Percentiles rank a stretch among this genome's conserved stretches.
Conservation (phyloP, 306 rosid genomes). For the Vigna angularis region DNA sequence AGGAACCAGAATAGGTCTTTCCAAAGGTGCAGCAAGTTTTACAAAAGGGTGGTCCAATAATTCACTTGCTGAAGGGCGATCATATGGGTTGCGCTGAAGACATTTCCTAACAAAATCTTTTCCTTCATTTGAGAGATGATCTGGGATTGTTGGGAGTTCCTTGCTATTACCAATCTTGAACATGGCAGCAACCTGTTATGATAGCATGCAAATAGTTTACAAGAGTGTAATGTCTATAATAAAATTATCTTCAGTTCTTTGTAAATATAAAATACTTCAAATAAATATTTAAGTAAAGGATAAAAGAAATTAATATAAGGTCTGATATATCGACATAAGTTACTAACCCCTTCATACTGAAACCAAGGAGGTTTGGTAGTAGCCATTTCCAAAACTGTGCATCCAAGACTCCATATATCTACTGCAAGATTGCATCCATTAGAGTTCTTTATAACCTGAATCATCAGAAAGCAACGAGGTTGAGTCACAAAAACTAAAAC, state of each 20-base stretch:
- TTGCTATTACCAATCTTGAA: slow-evolving; percentile 98
- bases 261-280: slow-evolving; percentile 19
- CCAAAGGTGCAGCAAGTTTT: slow-evolving; percentile 84
- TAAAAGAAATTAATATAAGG: slow-evolving; percentile 4
- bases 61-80: slow-evolving; percentile 80
- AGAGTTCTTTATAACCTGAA: slow-evolving; percentile 84
- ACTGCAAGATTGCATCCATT: slow-evolving; percentile 90
- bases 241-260: slow-evolving; percentile 1
- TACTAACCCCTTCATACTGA: slow-evolving; percentile 98
- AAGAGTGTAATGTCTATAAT: slow-evolving; percentile 26
- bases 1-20: slow-evolving; percentile 66
- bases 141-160: slow-evolving; percentile 93
- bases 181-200: slow-evolving; percentile 93
- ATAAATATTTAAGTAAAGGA: neutral
- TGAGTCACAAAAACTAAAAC: slow-evolving; percentile 40
- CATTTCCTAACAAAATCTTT: slow-evolving; percentile 87
- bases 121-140: slow-evolving; percentile 83
- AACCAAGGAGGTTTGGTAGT: slow-evolving; percentile 99
- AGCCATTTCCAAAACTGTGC: slow-evolving; percentile 99
- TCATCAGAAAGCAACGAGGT: slow-evolving; percentile 40
- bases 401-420: slow-evolving; percentile 99
- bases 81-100: slow-evolving; percentile 85
- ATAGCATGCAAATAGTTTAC: slow-evolving; percentile 40
- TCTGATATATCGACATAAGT: slow-evolving; percentile 30
- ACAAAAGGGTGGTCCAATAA: slow-evolving; percentile 96